These are phyloP conservation scores for Luffa aegyptiaca DNA, from an alignment of 306 rosid genomes.

Conservation along the genomic window DNA sequence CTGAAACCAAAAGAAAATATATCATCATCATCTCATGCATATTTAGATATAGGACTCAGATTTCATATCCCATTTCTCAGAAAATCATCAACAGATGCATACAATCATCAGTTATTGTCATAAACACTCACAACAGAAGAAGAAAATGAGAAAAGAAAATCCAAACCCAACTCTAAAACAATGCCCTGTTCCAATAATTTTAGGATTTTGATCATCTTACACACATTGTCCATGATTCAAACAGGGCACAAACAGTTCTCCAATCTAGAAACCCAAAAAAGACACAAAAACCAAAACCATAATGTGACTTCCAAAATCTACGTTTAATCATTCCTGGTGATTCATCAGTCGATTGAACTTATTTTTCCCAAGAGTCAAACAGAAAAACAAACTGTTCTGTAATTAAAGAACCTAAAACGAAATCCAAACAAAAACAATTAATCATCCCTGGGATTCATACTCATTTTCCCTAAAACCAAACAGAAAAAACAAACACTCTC, in stretches of 20 bases:
- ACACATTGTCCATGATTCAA: not conserved
- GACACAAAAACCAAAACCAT: too few relatives aligned
- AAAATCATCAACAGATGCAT: not conserved
- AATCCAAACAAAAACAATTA: too few relatives aligned
- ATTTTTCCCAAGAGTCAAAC: too few relatives aligned
- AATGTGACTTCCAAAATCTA: too few relatives aligned
- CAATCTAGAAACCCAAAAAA: too few relatives aligned
- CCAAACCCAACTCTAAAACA: not conserved
- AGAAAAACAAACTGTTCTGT: too few relatives aligned
- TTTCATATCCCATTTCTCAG: not conserved
- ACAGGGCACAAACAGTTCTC: not conserved
- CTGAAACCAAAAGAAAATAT: conserved; percentile 12
- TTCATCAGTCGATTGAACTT: too few relatives aligned
- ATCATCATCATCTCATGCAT: not conserved
- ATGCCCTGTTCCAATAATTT: not conserved
- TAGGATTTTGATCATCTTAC: not conserved
- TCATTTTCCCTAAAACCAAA: too few relatives aligned
- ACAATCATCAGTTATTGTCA: not conserved
- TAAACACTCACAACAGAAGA: not conserved
- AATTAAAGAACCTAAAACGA: too few relatives aligned
- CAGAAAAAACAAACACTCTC: too few relatives aligned
- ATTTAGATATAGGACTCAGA: not conserved
- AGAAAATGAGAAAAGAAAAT: not conserved
- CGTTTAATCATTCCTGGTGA: too few relatives aligned
- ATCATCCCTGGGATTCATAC: too few relatives aligned